phyloP scores from a whole-genome alignment of 805 yeast genomes.

The Spencermartinsiella europaea region DNA sequence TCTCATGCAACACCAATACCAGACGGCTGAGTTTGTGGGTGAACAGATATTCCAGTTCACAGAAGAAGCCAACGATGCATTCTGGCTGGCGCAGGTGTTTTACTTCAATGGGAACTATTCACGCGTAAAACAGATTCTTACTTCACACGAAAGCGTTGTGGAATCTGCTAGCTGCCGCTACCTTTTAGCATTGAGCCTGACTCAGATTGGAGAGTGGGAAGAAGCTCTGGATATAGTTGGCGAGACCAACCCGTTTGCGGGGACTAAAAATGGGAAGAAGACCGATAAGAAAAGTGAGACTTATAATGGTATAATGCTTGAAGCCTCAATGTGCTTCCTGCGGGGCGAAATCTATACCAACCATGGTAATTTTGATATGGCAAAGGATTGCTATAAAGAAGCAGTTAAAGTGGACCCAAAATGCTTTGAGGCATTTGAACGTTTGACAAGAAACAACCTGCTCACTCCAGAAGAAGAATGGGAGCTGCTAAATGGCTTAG shows the following conservation, averaged over 20 bases:
- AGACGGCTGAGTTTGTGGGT: constrained; percentile 85
- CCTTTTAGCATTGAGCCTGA: constrained; percentile 64
- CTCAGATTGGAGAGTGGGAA: constrained; percentile 72
- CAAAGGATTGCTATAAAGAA: constrained; percentile 80
- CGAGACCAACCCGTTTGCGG: constrained; percentile 36
- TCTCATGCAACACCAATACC: constrained; percentile 81
- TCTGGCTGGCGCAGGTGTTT: constrained; percentile 91
- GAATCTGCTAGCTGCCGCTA: constrained; percentile 73
- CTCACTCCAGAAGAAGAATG: constrained; percentile 83
- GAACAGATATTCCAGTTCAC: constrained; percentile 84
- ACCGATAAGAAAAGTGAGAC: neutral
- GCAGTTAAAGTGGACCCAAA: constrained; percentile 84
- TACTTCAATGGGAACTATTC: constrained; percentile 70
- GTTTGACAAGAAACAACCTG: constrained; percentile 63
- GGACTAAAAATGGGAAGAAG: neutral
- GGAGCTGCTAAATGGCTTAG: constrained; percentile 61
- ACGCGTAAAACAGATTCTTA: constrained; percentile 68
- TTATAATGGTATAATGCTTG: constrained; percentile 68
- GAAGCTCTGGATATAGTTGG: constrained; percentile 86
- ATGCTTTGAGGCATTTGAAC: constrained; percentile 89
- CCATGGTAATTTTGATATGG: constrained; percentile 77
- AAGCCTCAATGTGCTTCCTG: constrained; percentile 78
- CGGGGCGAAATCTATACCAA: constrained; percentile 80
- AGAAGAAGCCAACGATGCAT: constrained; percentile 84
- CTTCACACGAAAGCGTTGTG: constrained; percentile 49